Evolutionary conservation across 129 eudicot genomes (phyloP).

Genomic region (Artemisia tridentata): DNA sequence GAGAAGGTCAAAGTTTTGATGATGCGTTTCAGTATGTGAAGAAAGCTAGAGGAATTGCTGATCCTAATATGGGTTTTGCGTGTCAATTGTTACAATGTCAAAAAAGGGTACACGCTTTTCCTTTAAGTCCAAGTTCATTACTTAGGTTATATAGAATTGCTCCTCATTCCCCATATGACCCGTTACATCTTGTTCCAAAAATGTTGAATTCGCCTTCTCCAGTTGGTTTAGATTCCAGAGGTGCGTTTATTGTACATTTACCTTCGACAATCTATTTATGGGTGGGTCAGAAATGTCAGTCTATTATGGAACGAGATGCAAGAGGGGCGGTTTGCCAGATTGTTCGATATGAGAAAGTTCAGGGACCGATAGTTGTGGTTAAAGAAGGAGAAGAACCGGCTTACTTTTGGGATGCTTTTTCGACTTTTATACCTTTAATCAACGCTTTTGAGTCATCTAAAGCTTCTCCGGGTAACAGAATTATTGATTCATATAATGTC

Average conservation of each 20-base stretch:
- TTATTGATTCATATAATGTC: conserved; percentile 48
- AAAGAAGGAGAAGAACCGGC: conserved; percentile 80
- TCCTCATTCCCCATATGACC: conserved; percentile 77
- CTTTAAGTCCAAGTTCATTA: conserved; percentile 78
- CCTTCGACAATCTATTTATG: conserved; percentile 78
- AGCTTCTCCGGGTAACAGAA: conserved; percentile 47
- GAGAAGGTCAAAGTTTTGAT: conserved; percentile 79
- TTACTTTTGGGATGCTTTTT: conserved; percentile 68
- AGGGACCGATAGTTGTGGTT: conserved; percentile 54
- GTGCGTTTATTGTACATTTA: conserved; percentile 78
- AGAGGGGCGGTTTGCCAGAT: conserved; percentile 80
- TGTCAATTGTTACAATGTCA: conserved; percentile 85
- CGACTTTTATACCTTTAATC: conserved; percentile 44
- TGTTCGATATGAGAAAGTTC: conserved; percentile 67
- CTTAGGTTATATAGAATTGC: conserved; percentile 71
- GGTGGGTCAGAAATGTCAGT: conserved; percentile 64
- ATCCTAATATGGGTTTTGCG: conserved; percentile 89
- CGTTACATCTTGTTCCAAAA: conserved; percentile 91
- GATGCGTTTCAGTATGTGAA: conserved; percentile 82
- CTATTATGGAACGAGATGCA: conserved; percentile 77
- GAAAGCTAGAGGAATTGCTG: conserved; percentile 77
- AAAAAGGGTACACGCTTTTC: conserved; percentile 82
- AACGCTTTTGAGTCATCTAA: conserved; percentile 42
- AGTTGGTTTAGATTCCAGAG: conserved; percentile 69
- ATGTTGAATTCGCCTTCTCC: conserved; percentile 62